Base-by-base conservation (phyloP, 306 rosid species). In the peach (Prunus persica) region DNA sequence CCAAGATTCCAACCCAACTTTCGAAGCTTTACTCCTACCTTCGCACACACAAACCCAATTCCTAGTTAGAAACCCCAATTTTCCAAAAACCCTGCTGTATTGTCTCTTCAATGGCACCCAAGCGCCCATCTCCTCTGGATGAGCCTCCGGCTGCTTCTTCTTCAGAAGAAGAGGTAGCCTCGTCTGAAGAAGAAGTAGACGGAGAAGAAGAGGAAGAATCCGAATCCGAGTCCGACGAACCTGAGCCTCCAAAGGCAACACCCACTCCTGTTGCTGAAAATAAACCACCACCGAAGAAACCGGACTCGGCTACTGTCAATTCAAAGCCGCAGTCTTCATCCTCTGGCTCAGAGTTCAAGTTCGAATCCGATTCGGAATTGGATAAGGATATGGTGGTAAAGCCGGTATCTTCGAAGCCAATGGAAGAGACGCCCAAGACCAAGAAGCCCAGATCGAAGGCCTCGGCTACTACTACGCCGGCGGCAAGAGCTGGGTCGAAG, bases 101-200 rank as follows among this genome's bases (percentile, higher is more conserved):
- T 27, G 60, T 57, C 58, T 61, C 60, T 76, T 52, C 69, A 52
- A 92, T 92, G 97, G 89, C 89, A 3, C 89, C 80, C n/a, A 88
- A 88, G 69, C 92, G 97, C 19, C 72, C 83, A 2, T 84, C 96
- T 22, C 91, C 87, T 16, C 78, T 90, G 5, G 92, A 92, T 9
- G 89, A 90, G 0, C 96, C 96, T 2, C 96, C 97, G 24, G 84
- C 96, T 1, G 91, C 91, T 62, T 82, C 93, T 50, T 86, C 96
- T 1, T 79, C 87, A 0, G 81, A 68, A 32, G 89, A 72, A 41
- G 78, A 76, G 54, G 84, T 79, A 9, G 65, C 65, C 47, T 77
- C 87, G 6, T 66, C 88, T 0, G 86, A 63, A 16, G 87, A 78
- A 1, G 84, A 38, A 12, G 87, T 32, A 32, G 38, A 32, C 6